Conservation (phyloP, 208 protist species). For the Trichomonas gallinae region DNA sequence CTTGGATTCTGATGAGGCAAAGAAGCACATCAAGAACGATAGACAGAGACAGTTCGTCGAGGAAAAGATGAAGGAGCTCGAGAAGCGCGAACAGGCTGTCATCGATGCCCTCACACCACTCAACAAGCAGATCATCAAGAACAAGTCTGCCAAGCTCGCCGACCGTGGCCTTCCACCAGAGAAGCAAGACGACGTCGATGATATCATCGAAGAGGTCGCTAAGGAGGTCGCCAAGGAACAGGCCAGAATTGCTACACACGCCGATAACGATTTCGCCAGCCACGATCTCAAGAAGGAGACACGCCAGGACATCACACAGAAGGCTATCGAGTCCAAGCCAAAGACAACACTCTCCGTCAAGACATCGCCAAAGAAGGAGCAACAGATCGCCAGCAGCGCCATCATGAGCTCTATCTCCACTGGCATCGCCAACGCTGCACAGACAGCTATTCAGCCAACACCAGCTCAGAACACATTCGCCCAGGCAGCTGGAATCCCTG, state of each 20-base stretch:
- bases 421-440: neutral
- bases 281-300: neutral
- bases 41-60: neutral
- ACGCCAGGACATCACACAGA: neutral
- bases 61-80: neutral
- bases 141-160: neutral
- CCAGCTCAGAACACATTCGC: neutral
- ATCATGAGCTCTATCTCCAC: neutral
- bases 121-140: neutral
- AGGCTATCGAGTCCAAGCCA: neutral
- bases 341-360: neutral
- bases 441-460: neutral
- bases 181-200: neutral
- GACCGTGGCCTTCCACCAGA: neutral
- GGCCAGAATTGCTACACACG: neutral
- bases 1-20: neutral
- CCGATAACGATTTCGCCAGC: neutral
- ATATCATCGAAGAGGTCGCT: neutral
- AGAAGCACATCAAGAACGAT: neutral
- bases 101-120: neutral
- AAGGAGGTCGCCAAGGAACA: neutral
- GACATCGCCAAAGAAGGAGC: neutral
- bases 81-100: neutral
- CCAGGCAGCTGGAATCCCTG: neutral
- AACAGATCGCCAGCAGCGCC: neutral